phyloP scores from a whole-genome alignment of 2,329 filamentous ascomycete species.

The Falciphora oryzae region DNA sequence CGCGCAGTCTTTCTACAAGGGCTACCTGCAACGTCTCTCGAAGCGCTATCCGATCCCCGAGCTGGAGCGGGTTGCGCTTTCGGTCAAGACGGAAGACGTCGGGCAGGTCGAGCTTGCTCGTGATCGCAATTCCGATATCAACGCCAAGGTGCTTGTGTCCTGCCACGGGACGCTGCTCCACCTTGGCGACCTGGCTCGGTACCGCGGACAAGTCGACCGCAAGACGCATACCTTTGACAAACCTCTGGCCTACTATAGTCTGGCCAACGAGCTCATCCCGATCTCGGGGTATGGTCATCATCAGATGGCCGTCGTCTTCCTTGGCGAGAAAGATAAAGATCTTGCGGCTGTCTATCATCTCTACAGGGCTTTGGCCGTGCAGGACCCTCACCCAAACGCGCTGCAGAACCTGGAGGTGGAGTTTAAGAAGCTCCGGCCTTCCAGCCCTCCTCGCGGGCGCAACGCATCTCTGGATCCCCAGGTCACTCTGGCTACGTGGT shows the following conservation, averaged over 20 bases:
- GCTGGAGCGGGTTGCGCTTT: slow-evolving; percentile 37
- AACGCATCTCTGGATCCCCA: slow-evolving; percentile 44
- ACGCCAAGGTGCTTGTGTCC: slow-evolving; percentile 59
- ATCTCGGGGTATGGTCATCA: slow-evolving; percentile 79
- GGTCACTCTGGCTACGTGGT: slow-evolving; percentile 70
- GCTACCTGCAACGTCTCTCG: slow-evolving; percentile 73
- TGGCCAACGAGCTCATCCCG: slow-evolving; percentile 75
- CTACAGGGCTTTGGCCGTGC: slow-evolving; percentile 72
- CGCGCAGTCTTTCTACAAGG: slow-evolving; percentile 82
- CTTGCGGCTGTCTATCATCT: slow-evolving; percentile 85
- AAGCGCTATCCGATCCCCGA: slow-evolving; percentile 42
- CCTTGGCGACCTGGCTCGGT: slow-evolving; percentile 85
- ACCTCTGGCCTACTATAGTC: slow-evolving; percentile 75
- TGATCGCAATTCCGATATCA: slow-evolving; percentile 29
- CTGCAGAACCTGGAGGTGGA: slow-evolving; percentile 72
- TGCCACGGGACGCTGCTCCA: slow-evolving; percentile 81
- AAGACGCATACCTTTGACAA: slow-evolving; percentile 73
- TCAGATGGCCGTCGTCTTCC: slow-evolving; percentile 81
- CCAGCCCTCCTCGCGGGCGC: slow-evolving; percentile 16
- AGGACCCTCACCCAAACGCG: slow-evolving; percentile 69
- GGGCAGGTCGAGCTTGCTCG: slow-evolving; percentile 39
- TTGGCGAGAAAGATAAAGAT: slow-evolving; percentile 66
- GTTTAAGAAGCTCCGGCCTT: slow-evolving; percentile 52
- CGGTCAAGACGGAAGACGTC: slow-evolving; percentile 38
- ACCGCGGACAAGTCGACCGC: slow-evolving; percentile 67